phyloP scores from a whole-genome alignment of 2,329 filamentous ascomycete genomes.

The Phaeosphaeria sp. region DNA sequence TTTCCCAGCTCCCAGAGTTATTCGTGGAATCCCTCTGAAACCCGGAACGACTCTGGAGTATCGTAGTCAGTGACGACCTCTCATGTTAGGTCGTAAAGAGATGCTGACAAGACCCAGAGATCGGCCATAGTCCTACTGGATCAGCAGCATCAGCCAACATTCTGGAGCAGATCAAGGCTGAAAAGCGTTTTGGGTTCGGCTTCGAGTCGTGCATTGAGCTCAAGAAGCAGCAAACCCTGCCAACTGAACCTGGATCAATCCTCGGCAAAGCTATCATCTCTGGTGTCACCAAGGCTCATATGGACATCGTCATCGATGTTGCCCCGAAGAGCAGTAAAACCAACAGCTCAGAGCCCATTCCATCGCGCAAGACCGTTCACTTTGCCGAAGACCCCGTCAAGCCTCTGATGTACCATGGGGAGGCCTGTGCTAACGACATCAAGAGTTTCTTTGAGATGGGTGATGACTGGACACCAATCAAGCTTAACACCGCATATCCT shows the following conservation, averaged over 20 bases:
- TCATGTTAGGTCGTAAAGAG: background rate
- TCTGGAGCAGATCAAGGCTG: background rate
- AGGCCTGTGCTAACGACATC: slow-evolving; percentile 3
- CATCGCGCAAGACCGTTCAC: slow-evolving; percentile 4
- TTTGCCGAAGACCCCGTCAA: slow-evolving; percentile 7
- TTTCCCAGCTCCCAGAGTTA: background rate
- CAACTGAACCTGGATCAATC: background rate
- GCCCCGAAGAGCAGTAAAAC: background rate
- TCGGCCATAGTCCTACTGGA: background rate
- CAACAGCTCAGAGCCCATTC: background rate
- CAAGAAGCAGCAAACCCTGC: background rate
- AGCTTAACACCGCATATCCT: background rate
- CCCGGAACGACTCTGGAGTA: background rate
- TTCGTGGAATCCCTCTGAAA: background rate
- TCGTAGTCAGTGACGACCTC: background rate
- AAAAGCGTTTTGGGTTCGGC: background rate
- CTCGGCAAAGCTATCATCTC: background rate
- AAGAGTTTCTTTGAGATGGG: background rate
- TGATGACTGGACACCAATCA: slow-evolving; percentile 2
- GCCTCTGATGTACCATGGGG: slow-evolving; percentile 3
- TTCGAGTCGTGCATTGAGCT: background rate
- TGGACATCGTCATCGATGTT: background rate
- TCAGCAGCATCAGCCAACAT: background rate
- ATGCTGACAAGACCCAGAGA: background rate
- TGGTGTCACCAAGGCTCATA: background rate